Base-by-base conservation (phyloP, 495 filamentous ascomycete genomes). In the Aspergillus asperescens region DNA sequence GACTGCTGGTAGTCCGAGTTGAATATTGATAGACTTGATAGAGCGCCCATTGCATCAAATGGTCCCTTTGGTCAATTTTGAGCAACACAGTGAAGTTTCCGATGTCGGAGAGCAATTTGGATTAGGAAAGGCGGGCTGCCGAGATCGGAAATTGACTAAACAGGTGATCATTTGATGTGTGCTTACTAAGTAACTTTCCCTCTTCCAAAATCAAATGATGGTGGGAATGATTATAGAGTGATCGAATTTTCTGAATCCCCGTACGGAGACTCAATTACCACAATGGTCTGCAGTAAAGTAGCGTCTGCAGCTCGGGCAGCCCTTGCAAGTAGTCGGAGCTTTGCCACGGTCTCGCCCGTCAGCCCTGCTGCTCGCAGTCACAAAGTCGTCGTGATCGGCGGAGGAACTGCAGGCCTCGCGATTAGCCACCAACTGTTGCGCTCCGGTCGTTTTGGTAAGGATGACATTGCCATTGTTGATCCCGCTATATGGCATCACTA, bases 391-490 rank as follows among this genome's bases (percentile, higher is more conserved):
- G 76, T 86, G 7, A 73, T 87, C 37, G 83, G 83, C 49, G 83
- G 77, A 38, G 83, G 83, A 23, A 68, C 78, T 9, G 83, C 82
- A 29, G 83, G 83, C 47, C 67, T 87, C 6, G 65, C 77, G 15
- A 77, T 84, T 62, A 79, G 77, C 55, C 81, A 84, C 55, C 83
- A 87, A 62, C 77, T 87, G 4, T 74, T 85, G 6, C 72, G 71
- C 22, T 71, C 72, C 4, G 73, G 77, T 34, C 73, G 76, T 40
- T 81, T 84, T 55, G 56, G 65, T 0, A 73, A 76, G 39, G 74
- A 84, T 37, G 83, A 87, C 52, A 81, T 87, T 52, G 83, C 83
- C n/a, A 63, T 87, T 32, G 63, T 87, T 40, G 83, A 87, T 61
- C 83, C 83, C 0, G 73, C 83, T 0, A 59, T 74, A 54, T 81